Conservation (phyloP, 345 rosid species). For the Schrenkiella parvula region DNA sequence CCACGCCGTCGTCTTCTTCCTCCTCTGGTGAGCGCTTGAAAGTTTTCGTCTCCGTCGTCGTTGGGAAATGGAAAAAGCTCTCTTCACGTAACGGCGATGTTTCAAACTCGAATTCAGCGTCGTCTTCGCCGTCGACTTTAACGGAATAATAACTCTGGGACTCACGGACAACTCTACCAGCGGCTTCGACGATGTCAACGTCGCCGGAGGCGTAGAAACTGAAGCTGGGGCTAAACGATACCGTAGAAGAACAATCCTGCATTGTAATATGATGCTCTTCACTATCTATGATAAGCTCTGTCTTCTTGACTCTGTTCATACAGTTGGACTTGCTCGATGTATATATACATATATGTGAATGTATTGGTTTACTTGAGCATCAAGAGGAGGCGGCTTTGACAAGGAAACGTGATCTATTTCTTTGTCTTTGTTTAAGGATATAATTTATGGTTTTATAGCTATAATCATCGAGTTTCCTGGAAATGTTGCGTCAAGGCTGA, state of each 20-base stretch:
- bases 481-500: constrained; percentile 22
- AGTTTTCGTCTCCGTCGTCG: neutral
- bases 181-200: constrained; percentile 7
- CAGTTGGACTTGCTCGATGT: constrained; percentile 20
- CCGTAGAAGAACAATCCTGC: constrained; percentile 29
- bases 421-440: constrained; percentile 25
- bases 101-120: constrained; percentile 18
- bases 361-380: constrained; percentile 20
- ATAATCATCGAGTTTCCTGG: neutral
- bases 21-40: neutral
- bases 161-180: constrained; percentile 27
- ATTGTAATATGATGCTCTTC: constrained; percentile 9
- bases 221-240: constrained; percentile 30
- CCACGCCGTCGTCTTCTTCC: constrained; percentile 14
- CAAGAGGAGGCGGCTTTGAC: constrained; percentile 27
- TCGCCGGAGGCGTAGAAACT: constrained; percentile 26
- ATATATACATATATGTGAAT: constrained; percentile 1
- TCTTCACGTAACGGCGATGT: constrained; percentile 29
- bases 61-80: constrained; percentile 21
- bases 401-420: constrained; percentile 25
- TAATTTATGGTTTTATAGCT: neutral
- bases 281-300: neutral
- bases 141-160: constrained; percentile 11
- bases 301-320: constrained; percentile 13
- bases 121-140: neutral